A percentile compares a stretch with the other conserved stretches of the same genome.
Conservation (phyloP, 805 yeast genomes). For the Ogataea allantospora region DNA sequence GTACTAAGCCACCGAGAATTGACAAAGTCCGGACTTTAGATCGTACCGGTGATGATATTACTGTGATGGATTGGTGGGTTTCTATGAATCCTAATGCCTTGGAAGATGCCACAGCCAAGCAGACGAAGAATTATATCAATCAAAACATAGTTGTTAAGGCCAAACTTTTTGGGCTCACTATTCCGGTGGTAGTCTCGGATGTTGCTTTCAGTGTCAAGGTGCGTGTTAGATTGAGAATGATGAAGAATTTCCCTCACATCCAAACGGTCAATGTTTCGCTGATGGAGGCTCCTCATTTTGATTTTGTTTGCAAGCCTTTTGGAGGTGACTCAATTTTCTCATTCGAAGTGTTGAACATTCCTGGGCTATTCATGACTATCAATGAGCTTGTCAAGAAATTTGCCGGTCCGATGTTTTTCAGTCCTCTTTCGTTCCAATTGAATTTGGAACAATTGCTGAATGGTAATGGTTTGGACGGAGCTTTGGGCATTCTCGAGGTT, state of each 20-base stretch:
- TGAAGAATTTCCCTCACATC: conserved; percentile 87
- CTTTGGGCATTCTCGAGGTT: conserved; percentile 82
- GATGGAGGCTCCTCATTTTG: conserved; percentile 84
- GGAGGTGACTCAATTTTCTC: conserved; percentile 82
- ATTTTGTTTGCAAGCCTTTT: conserved; percentile 69
- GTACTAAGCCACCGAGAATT: conserved; percentile 93
- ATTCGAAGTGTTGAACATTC: conserved; percentile 83
- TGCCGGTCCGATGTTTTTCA: conserved; percentile 82
- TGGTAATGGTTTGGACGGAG: conserved; percentile 73
- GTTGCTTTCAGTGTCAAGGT: conserved; percentile 72
- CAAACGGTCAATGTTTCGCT: conserved; percentile 86
- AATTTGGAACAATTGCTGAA: conserved; percentile 88
- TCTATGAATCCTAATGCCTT: conserved; percentile 90
- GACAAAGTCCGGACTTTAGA: conserved; percentile 87
- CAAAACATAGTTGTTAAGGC: conserved; percentile 77
- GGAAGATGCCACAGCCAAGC: conserved; percentile 82
- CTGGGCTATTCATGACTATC: conserved; percentile 81
- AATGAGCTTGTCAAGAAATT: conserved; percentile 83
- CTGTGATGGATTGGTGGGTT: conserved; percentile 96
- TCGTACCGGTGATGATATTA: conserved; percentile 87
- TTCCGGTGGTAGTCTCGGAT: conserved; percentile 80
- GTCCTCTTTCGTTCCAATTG: conserved; percentile 90
- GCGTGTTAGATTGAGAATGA: conserved; percentile 85
- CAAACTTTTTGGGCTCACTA: conserved; percentile 73
- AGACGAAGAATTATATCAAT: conserved; percentile 78